Evolutionary conservation across 352 stramenopile genomes (phyloP).

Genomic region (Salisapilia sapeloensis): DNA sequence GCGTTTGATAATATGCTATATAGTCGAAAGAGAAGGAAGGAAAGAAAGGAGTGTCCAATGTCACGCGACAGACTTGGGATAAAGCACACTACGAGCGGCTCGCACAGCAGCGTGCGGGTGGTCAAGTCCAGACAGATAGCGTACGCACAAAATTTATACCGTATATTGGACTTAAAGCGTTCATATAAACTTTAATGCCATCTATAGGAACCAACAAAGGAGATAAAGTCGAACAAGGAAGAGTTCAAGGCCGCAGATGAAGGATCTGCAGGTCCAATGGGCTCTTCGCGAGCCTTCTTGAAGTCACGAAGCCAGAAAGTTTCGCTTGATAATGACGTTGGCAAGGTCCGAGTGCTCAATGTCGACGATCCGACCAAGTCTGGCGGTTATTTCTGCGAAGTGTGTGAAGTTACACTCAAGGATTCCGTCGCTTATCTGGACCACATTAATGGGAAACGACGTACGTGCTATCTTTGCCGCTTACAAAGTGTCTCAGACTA

Average conservation of each 20-base stretch:
- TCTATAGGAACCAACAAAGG: constrained; percentile 31
- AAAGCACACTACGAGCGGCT: constrained; percentile 57
- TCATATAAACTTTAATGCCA: neutral
- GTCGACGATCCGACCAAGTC: constrained; percentile 54
- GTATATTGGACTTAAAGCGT: neutral
- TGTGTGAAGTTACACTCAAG: constrained; percentile 85
- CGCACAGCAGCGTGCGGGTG: constrained; percentile 51
- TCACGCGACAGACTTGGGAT: constrained; percentile 75
- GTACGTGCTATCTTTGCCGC: constrained; percentile 17
- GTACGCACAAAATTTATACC: constrained; percentile 5
- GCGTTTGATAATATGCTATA: too few relatives aligned
- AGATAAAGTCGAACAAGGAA: constrained; percentile 48
- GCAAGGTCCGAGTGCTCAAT: constrained; percentile 79
- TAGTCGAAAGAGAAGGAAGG: constrained; percentile 1
- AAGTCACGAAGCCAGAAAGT: constrained; percentile 64
- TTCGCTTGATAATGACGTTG: constrained; percentile 66
- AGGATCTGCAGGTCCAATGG: constrained; percentile 30
- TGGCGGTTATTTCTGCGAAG: constrained; percentile 86
- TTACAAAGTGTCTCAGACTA: neutral
- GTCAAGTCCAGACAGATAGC: constrained; percentile 33
- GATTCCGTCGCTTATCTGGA: constrained; percentile 88
- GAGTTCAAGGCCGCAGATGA: constrained; percentile 64
- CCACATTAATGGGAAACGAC: constrained; percentile 92
- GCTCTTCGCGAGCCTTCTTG: constrained; percentile 57
- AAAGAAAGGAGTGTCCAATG: constrained; percentile 60